Evolutionary conservation across 2,329 filamentous ascomycete genomes (phyloP), one percentile per base, ranked within the genome.

Genomic region (Thielaviopsis punctulata): DNA sequence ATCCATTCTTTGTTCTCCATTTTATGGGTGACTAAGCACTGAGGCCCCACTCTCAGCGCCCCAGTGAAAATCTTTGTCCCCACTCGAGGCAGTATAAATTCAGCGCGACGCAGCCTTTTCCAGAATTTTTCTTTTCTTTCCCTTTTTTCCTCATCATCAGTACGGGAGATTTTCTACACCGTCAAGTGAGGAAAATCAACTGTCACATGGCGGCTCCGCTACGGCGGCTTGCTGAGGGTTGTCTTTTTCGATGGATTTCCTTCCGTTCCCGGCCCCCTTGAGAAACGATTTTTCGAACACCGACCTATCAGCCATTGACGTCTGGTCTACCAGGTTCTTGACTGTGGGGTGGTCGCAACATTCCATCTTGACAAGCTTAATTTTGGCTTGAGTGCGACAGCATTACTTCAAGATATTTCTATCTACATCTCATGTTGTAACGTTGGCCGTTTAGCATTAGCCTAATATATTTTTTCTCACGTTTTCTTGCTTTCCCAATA

Each of bases 211-310:
- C 64, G 71, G 71, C 71, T 73, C 70, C 71, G 69, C 71, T 62
- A 64, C 63, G 61, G 70, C 68, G 71, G 70, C 70, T 72, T 72
- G 71, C 71, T 74, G 71, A 72, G 70, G 69, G 71, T 68, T 70
- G 69, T 60, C 56, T 60, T 62, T 62, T 63, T 62, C 68, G 61
- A 68, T 74, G 68, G 67, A 68, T 72, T 66, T 71, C 65, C 70
- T 68, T 72, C 71, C 71, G 71, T 74, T 74, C 71, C 71, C 71
- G 69, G 71, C 71, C 71, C 64, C 69, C 70, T 59, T 69, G 55
- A 74, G 59, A 56, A 66, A 69, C 57, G 58, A 60, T 59, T 69
- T 67, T 65, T 41, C 36, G 36, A 68, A 61, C 62, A 64, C 69
- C 69, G 70, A 71, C 66, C 65, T 58, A 68, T 62, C 68, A 71